Evolutionary conservation across 179 eudicot species (phyloP), one percentile per base, ranked within the genome.

Genomic region (Silene noctiflora): DNA sequence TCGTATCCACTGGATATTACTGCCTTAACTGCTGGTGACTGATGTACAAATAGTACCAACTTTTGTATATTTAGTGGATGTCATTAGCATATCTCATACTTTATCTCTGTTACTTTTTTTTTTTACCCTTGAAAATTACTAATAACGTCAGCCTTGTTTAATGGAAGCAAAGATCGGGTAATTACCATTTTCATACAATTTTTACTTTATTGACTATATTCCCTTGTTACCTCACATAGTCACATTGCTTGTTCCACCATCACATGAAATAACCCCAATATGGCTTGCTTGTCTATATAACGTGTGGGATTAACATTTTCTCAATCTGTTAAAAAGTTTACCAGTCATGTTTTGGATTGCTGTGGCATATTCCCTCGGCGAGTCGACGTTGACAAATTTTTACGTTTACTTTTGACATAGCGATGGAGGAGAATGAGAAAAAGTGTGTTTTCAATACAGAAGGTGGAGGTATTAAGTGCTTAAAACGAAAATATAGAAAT

Each of bases 161-260:
- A 25, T n/a, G 25, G 53, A 67, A 19, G 71, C 25, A 67, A n/a
- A 42, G 12, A 67, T 62, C 27, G 66, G 66, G 25, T 21, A 62
- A 22, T 9, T 62, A 27, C 66, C 66, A 62, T 21, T 62, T 62
- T 11, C 27, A 42, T 67, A 67, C n/a, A 39, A 67, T 8, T 8
- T 67, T 68, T 3, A 20, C 55, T 68, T 68, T 68, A 51, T 68
- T 68, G 72, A 68, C 72, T 68, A 51, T 48, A 46, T 67, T 24
- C 33, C 5, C 8, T 3, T 63, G 21, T 16, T 68, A 22, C 6
- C 31, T n/a, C n/a, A n/a, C n/a, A n/a, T n/a, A n/a, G n/a, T n/a
- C 62, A 27, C 59, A 17, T 55, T 53, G 8, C 59, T 9, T 22
- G 16, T 0, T 73, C 68, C 20, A 7, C 1, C 5, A 60, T 12